Evolutionary conservation across 225 moss, liverwort and hornwort genomes (phyloP), one percentile per base, ranked within the genome.

Genomic region (Neckera pumila): DNA sequence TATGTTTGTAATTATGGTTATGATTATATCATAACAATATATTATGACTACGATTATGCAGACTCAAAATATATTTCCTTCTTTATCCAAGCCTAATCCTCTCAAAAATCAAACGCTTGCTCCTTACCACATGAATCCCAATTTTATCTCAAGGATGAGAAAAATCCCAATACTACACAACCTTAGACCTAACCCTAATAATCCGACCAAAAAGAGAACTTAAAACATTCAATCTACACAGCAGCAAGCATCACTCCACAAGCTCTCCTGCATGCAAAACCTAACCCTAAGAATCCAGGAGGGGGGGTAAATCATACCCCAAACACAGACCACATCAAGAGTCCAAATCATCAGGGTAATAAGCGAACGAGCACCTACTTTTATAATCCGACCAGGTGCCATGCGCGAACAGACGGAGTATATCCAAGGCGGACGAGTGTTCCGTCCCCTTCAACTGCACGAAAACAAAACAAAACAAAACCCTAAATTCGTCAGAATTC

Each of bases 331-430:
- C 43, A 84, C 33, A 73, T 27, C 73, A 59, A 59, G 71, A 72
- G 43, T 70, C 30, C 14, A 57, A 54, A 45, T 36, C 76, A 61
- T 45, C 26, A 49, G 25, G 25, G 34, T 20, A 36, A 17, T 18
- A 28, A n/a, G 60, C 14, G 17, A 38, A 69, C 62, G 63, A 84
- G 36, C 43, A 59, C 81, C 36, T 95, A 97, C 96, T 95, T 90
- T 97, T 96, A 84, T 94, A 97, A 86, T 95, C 96, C 77, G 95
- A 91, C 97, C 97, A 97, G 28, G 95, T 95, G 76, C 96, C 97
- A 86, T 97, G 95, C 43, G 97, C 95, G 74, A 97, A 97, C 60
- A 97, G 94, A 57, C 96, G 95, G 67, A 97, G 96, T 70, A 97
- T 93, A 87, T 95, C 95, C 86, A 97, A 89, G 19, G 95, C 90